Conservation (phyloP, 345 rosid species). For the Aquilaria sinensis region DNA sequence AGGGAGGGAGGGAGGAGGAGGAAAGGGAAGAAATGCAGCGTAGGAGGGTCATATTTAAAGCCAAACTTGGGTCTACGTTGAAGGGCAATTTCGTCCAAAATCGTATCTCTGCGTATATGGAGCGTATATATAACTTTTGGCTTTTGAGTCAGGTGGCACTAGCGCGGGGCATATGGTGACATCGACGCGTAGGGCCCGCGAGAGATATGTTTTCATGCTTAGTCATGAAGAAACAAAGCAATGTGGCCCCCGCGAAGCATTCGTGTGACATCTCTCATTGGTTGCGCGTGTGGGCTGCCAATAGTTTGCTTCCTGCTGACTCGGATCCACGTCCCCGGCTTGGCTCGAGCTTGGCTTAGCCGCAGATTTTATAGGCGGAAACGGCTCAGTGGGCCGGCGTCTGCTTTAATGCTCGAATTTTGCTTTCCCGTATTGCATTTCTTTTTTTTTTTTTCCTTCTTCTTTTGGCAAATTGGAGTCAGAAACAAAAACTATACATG, state of each 20-base stretch:
- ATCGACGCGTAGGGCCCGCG: slow-evolving; percentile 15
- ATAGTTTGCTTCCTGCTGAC: slow-evolving; percentile 11
- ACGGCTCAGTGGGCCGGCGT: too few relatives aligned
- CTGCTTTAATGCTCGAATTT: too few relatives aligned
- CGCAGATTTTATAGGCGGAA: too few relatives aligned
- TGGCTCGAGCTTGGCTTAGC: too few relatives aligned
- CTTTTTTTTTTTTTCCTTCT: too few relatives aligned
- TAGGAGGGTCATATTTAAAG: slow-evolving; percentile 59
- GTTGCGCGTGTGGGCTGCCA: slow-evolving; percentile 14
- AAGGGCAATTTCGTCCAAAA: too few relatives aligned
- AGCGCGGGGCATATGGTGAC: slow-evolving; percentile 28
- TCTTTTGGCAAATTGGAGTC: too few relatives aligned
- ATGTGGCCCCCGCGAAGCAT: not conserved
- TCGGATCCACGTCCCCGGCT: slow-evolving; percentile 13
- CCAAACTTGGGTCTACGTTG: not conserved
- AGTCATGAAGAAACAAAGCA: slow-evolving; percentile 36
- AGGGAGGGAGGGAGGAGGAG: slow-evolving; percentile 46
- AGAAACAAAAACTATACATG: too few relatives aligned
- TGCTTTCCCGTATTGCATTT: too few relatives aligned
- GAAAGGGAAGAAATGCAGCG: slow-evolving; percentile 87
- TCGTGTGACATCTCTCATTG: not conserved
- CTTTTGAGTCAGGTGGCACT: slow-evolving; percentile 58
- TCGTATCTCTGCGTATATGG: not conserved
- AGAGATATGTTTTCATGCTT: slow-evolving; percentile 22
- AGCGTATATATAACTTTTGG: slow-evolving; percentile 13